Conservation (phyloP, 2,329 filamentous ascomycete genomes). For the Cercospora sp. region DNA sequence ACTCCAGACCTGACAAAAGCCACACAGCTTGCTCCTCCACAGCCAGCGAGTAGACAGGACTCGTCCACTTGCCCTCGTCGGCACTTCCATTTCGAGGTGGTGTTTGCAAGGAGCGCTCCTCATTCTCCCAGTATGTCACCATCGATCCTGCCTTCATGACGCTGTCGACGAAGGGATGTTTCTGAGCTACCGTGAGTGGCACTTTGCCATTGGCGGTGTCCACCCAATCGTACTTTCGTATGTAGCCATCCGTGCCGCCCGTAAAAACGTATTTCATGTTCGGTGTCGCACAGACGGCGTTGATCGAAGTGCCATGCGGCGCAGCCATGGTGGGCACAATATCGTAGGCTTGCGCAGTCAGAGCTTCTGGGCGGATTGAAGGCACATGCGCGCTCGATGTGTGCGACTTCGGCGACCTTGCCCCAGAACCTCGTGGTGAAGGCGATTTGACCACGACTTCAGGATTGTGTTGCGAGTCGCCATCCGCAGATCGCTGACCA, state of each 20-base stretch:
- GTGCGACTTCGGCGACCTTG: slow-evolving; percentile 35
- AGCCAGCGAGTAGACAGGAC: slow-evolving; percentile 90
- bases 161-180: slow-evolving; percentile 95
- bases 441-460: slow-evolving; percentile 52
- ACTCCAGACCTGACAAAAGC: slow-evolving; percentile 87
- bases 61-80: slow-evolving; percentile 58
- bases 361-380: slow-evolving; percentile 69
- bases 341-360: slow-evolving; percentile 81
- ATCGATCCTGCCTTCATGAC: slow-evolving; percentile 93
- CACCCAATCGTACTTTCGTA: slow-evolving; percentile 93
- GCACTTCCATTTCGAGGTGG: slow-evolving; percentile 35
- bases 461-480: slow-evolving; percentile 40
- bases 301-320: slow-evolving; percentile 92
- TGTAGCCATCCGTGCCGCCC: slow-evolving; percentile 91
- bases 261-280: slow-evolving; percentile 95
- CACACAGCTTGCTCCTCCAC: slow-evolving; percentile 87
- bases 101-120: slow-evolving; percentile 60
- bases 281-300: slow-evolving; percentile 85
- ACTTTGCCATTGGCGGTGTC: slow-evolving; percentile 94
- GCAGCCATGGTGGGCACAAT: slow-evolving; percentile 97
- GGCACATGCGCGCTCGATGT: slow-evolving; percentile 34
- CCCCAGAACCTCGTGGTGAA: slow-evolving; percentile 42
- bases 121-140: slow-evolving; percentile 98
- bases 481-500: slow-evolving; percentile 16
- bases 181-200: slow-evolving; percentile 88